Base-by-base conservation (phyloP, 2,329 filamentous ascomycete genomes). In the Elsinoe fawcettii region DNA sequence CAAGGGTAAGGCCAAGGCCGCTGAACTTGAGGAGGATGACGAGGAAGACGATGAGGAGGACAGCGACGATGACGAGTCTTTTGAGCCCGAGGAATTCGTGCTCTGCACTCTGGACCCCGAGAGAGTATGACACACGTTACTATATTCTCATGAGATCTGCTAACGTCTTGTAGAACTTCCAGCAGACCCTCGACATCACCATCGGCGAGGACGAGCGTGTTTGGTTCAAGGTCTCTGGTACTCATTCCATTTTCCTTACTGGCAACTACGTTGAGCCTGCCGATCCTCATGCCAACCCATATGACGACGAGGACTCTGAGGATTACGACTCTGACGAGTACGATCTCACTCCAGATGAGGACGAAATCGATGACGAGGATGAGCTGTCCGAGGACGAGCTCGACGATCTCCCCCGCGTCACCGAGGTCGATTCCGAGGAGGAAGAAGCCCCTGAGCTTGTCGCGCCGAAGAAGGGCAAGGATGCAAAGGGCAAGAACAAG, bases 31-130 rank as follows among this genome's bases (percentile, higher is more conserved):
- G n/a, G 77, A 77, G 14, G 78, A 79, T 25, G 73, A 75, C 36
- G 71, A 73, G 14, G 73, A 77, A 6, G 70, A 74, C 0, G 75
- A 77, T 20, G 62, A 68, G 57, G 67, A 71, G 12, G 79, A 82
- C 23, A 81, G 83, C 30, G 81, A 86, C 56, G 80, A 82, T 59
- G 81, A 80, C 5, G 81, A 83, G 41, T 81, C 80, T 23, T 73
- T 81, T 55, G 83, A 90, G 67, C 77, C 92, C 55, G 90, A 96
- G 73, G 88, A 96, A 77, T 89, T 88, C 66, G 90, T 97, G 65
- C 77, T 99, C 66, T 99, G 93, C 83, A 99, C 93, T 61, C 83
- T 99, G 56, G 91, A 97, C 75, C 88, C 91, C 30, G 84, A 90
- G 73, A 88, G 86, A 78, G 93, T 96, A 85, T 72, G 81, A 69